Evolutionary conservation across 768 basidiomycete genomes (phyloP).

Genomic region (Saitozyma sp.): DNA sequence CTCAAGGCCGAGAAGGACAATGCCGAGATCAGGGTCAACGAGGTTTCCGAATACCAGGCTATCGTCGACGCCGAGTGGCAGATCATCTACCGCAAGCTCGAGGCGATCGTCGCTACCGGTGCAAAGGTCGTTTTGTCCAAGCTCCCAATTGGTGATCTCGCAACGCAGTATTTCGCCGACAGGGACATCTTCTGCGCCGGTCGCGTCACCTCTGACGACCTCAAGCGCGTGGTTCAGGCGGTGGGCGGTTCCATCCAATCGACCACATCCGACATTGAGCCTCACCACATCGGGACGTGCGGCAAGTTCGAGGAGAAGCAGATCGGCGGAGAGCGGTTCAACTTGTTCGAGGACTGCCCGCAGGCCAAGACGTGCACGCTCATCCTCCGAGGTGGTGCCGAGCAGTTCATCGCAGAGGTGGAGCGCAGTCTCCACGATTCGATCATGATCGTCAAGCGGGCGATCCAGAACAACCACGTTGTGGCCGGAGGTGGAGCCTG

Average conservation of each 20-base stretch:
- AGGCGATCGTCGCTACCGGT: slow-evolving; percentile 92
- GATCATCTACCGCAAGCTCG: slow-evolving; percentile 95
- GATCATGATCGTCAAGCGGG: slow-evolving; percentile 99
- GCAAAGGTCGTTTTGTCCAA: slow-evolving; percentile 98
- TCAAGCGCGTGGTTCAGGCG: slow-evolving; percentile 91
- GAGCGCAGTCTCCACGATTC: slow-evolving; percentile 97
- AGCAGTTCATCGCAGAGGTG: slow-evolving; percentile 98
- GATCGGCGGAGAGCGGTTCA: slow-evolving; percentile 94
- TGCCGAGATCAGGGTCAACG: slow-evolving; percentile 94
- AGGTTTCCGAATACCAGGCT: slow-evolving; percentile 96
- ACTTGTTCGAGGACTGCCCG: slow-evolving; percentile 88
- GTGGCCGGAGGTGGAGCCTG: slow-evolving; percentile 97
- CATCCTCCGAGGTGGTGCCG: slow-evolving; percentile 90
- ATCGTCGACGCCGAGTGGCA: slow-evolving; percentile 99
- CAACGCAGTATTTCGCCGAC: slow-evolving; percentile 99
- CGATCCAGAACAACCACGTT: slow-evolving; percentile 90
- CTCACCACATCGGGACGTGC: slow-evolving; percentile 91
- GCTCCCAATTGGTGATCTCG: slow-evolving; percentile 95
- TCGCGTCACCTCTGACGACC: slow-evolving; percentile 82
- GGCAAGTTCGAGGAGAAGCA: slow-evolving; percentile 90
- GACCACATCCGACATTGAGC: slow-evolving; percentile 86
- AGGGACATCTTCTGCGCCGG: slow-evolving; percentile 98
- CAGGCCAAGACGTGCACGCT: slow-evolving; percentile 95
- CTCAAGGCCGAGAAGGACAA: slow-evolving; percentile 99
- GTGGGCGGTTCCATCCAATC: slow-evolving; percentile 93